These are phyloP conservation scores for Sutorius australiensis DNA, from an alignment of 768 basidiomycete species.

Conservation along the genomic window DNA sequence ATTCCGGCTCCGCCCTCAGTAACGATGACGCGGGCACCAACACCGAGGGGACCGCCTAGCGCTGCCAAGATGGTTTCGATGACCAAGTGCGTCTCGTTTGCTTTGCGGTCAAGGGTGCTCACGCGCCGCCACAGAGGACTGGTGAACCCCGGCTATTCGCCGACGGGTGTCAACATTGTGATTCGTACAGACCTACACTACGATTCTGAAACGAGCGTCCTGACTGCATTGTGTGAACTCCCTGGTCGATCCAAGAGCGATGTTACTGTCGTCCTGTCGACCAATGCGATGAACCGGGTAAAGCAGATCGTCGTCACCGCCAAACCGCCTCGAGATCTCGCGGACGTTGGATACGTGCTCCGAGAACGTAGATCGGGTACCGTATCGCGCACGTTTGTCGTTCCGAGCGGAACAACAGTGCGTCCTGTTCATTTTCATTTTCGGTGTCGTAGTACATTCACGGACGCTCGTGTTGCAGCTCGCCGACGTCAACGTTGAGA, in stretches of 20 bases:
- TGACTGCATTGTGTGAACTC: slow-evolving; percentile 63
- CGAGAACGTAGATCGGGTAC: slow-evolving; percentile 54
- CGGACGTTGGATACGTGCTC: slow-evolving; percentile 40
- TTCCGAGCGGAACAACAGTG: slow-evolving; percentile 56
- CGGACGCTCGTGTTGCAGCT: slow-evolving; percentile 33
- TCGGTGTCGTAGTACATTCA: slow-evolving; percentile 1
- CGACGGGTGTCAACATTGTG: slow-evolving; percentile 30
- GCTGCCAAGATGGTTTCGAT: slow-evolving; percentile 10
- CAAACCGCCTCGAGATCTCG: slow-evolving; percentile 38
- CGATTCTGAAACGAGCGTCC: slow-evolving; percentile 44
- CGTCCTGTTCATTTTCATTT: slow-evolving; percentile 22
- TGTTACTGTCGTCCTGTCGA: slow-evolving; percentile 56
- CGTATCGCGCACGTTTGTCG: slow-evolving; percentile 48
- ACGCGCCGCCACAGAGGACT: slow-evolving; percentile 19
- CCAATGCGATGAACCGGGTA: slow-evolving; percentile 57
- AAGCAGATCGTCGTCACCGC: slow-evolving; percentile 60
- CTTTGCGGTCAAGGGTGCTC: slow-evolving; percentile 1
- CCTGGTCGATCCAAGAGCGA: slow-evolving; percentile 62
- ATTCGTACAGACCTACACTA: slow-evolving; percentile 64
- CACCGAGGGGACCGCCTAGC: slow-evolving; percentile 1
- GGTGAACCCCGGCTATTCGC: slow-evolving; percentile 24
- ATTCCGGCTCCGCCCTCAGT: slow-evolving; percentile 11
- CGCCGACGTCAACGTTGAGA: slow-evolving; percentile 49
- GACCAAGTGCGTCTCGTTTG: slow-evolving; percentile 21
- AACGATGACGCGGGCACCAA: background rate